phyloP scores from a whole-genome alignment of 495 filamentous ascomycete genomes.

The Podospora conica region DNA sequence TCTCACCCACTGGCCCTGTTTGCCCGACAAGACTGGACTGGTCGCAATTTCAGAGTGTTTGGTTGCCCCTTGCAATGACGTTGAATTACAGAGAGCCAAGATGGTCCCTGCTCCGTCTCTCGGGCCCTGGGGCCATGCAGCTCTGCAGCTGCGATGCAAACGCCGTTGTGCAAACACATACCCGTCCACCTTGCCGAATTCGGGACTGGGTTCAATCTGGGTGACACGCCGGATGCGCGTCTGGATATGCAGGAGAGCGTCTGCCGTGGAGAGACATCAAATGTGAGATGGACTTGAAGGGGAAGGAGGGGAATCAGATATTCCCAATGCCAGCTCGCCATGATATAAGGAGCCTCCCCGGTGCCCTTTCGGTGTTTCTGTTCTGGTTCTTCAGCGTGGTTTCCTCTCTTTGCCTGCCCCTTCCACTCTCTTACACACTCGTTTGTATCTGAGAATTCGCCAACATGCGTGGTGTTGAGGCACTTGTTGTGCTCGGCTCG shows the following conservation, averaged over 20 bases:
- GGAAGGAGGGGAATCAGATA: neutral
- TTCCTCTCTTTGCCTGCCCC: neutral
- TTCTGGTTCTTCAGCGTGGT: neutral
- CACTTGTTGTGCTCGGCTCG: neutral
- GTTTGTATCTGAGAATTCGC: neutral
- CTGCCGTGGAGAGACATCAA: constrained; percentile 4
- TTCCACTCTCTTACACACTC: neutral
- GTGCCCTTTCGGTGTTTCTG: neutral
- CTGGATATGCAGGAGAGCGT: neutral
- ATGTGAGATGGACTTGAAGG: neutral
- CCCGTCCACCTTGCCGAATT: neutral
- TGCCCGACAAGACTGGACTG: neutral
- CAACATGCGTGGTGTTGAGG: neutral
- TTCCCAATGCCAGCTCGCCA: neutral
- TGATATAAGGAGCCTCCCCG: neutral
- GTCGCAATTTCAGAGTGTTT: neutral
- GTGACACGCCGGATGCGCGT: constrained; percentile 1
- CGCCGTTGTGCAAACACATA: neutral
- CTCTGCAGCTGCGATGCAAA: constrained; percentile 2
- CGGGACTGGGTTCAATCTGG: neutral
- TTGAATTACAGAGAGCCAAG: neutral
- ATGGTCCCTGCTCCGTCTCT: neutral
- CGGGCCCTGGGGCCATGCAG: neutral
- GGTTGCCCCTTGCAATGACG: neutral
- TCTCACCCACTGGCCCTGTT: neutral